Evolutionary conservation across 352 stramenopile genomes (phyloP), one percentile per base, ranked within the genome.

Genomic region (Globisporangium recalcitrans): DNA sequence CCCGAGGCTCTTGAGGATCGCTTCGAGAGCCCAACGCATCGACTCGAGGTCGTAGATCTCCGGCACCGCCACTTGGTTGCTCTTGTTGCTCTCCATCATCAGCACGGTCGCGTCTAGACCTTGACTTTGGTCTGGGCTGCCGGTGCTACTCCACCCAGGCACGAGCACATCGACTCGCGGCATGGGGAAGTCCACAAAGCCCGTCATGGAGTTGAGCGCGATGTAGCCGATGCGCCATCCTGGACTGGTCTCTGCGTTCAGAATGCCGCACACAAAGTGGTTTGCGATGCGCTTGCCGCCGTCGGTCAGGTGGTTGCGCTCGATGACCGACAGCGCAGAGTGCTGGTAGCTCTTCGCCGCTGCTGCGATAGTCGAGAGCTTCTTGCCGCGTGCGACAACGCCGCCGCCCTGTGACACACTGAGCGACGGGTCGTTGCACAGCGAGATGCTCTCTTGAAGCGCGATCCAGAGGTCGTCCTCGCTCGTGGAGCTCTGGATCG

Each of bases 21-120:
- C 82, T 71, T 94, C 82, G n/a, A 94, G 64, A 29, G 85, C 87
- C 85, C 85, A 94, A 16, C 82, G 82, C 82, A 94, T 92, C 7
- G 82, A 86, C 67, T 94, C 85, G n/a, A 94, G 59, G 61, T 94
- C 85, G 60, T 90, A 94, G 21, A 90, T 84, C 68, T 92, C 81
- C 1, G 85, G 85, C 21, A 94, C 82, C 0, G 70, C 47, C 44
- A 74, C 62, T n/a, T 67, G 40, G 26, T 31, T 70, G 21, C 26
- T 65, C 27, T 60, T 52, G n/a, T 31, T 47, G 34, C 29, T 56
- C 21, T 57, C 49, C 78, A 52, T 38, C 65, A 70, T 22, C 63
- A 75, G 13, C 47, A 55, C 14, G 58, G 47, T 58, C 26, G 51
- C 26, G 36, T 34, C 52, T 62, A 67, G 49, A 8, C 22, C 7